phyloP scores from a whole-genome alignment of 108 stramenopile genomes.

The Fistulifera solaris region DNA sequence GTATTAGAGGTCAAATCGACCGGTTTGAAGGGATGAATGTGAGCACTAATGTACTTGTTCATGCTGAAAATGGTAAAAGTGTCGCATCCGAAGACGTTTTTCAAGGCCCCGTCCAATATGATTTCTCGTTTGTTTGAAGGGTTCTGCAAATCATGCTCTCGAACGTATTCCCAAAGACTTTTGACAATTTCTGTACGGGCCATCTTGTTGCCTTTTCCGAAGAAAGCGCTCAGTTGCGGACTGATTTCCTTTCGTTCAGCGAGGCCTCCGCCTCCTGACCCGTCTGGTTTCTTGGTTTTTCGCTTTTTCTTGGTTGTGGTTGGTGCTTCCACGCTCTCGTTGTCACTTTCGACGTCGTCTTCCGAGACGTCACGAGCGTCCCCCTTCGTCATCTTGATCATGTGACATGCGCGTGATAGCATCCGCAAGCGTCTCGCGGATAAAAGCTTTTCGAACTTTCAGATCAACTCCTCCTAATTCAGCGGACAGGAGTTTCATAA shows the following conservation, averaged over 20 bases:
- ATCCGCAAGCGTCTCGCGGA: slow-evolving; percentile 47
- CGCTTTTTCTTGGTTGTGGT: slow-evolving; percentile 9
- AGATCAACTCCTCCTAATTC: slow-evolving; percentile 52
- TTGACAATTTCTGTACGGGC: slow-evolving; percentile 79
- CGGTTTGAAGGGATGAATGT: slow-evolving; percentile 70
- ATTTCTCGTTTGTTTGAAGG: slow-evolving; percentile 78
- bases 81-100: slow-evolving; percentile 53
- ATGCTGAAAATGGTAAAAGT: slow-evolving; percentile 87
- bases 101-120: slow-evolving; percentile 56
- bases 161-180: slow-evolving; percentile 78
- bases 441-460: slow-evolving; percentile 41
- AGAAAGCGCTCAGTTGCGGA: slow-evolving; percentile 44
- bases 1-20: slow-evolving; percentile 57
- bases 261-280: slow-evolving; percentile 38
- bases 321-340: slow-evolving; percentile 21
- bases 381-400: slow-evolving; percentile 14
- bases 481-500: slow-evolving; percentile 52
- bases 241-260: slow-evolving; percentile 59
- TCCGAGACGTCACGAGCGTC: slow-evolving; percentile 13
- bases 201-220: slow-evolving; percentile 43
- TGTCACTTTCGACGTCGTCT: slow-evolving; percentile 13
- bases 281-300: slow-evolving; percentile 28
- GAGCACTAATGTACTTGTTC: slow-evolving; percentile 69
- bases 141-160: slow-evolving; percentile 76
- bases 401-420: slow-evolving; percentile 45